Evolutionary conservation across 2,329 filamentous ascomycete genomes (phyloP).

Genomic region (Botryotinia narcissicola): DNA sequence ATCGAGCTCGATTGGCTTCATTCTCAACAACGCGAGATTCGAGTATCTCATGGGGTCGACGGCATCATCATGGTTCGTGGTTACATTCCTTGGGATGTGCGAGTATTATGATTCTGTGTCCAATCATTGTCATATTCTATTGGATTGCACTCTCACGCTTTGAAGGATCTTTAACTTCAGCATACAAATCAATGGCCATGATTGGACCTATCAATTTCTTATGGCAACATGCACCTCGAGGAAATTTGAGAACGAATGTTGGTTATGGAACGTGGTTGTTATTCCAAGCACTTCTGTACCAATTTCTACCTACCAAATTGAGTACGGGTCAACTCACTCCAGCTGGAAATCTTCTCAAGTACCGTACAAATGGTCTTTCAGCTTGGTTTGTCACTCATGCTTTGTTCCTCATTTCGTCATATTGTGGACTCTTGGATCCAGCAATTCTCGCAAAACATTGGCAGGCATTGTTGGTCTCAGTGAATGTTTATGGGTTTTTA

Average conservation of each 20-base stretch:
- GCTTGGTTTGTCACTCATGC: conserved; percentile 44
- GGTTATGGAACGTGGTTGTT: conserved; percentile 40
- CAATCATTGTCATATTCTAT: conserved; percentile 30
- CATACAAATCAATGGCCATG: conserved; percentile 23
- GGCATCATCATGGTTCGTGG: conserved; percentile 34
- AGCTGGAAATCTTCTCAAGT: conserved; percentile 44
- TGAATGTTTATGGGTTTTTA: conserved; percentile 42
- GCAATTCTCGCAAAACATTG: conserved; percentile 45
- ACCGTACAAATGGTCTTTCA: conserved; percentile 45
- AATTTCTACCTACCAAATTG: conserved; percentile 37
- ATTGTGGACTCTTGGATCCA: conserved; percentile 39
- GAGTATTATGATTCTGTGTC: conserved; percentile 29
- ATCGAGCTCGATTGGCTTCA: conserved; percentile 19
- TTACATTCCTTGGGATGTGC: conserved; percentile 30
- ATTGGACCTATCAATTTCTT: conserved; percentile 26
- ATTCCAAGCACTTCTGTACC: conserved; percentile 40
- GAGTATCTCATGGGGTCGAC: conserved; percentile 30
- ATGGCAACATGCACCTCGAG: conserved; percentile 23
- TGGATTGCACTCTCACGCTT: conserved; percentile 31
- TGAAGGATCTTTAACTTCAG: conserved; percentile 26
- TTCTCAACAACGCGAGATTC: conserved; percentile 25
- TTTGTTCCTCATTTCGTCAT: conserved; percentile 34
- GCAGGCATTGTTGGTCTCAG: conserved; percentile 42
- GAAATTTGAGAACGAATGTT: conserved; percentile 22
- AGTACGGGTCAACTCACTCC: conserved; percentile 44